phyloP scores from a whole-genome alignment of 352 stramenopile species.

The Pythium guiyangense region DNA sequence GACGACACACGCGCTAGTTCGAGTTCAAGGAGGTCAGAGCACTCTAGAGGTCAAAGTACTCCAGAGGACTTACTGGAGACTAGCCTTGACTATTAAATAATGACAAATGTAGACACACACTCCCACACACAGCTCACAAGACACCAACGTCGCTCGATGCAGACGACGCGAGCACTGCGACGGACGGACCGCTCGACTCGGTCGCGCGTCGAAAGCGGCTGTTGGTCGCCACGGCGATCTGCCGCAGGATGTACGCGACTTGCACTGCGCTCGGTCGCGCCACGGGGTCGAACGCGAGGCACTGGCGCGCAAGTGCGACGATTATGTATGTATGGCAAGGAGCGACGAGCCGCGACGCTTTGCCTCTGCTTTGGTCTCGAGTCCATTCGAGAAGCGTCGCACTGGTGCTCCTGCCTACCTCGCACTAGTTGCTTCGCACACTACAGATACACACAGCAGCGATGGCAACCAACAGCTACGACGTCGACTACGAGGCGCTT shows the following conservation, averaged over 20 bases:
- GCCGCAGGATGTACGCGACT: constrained; percentile 31
- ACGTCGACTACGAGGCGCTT: no score
- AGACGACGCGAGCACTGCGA: background rate
- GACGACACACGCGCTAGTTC: no score
- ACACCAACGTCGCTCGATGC: constrained; percentile 6
- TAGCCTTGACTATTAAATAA: background rate
- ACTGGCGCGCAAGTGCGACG: constrained; percentile 28
- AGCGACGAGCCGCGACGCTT: background rate
- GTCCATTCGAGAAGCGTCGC: no score
- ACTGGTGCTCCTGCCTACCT: no score
- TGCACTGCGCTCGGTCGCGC: constrained; percentile 32
- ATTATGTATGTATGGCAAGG: no score
- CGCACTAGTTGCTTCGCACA: no score
- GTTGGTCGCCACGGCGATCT: constrained; percentile 8
- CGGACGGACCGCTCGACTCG: background rate
- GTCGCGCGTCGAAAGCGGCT: background rate
- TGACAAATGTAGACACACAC: background rate
- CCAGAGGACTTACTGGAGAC: background rate
- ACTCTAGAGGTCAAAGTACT: no score
- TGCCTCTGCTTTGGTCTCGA: background rate
- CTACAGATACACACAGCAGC: background rate
- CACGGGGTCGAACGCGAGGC: constrained; percentile 24
- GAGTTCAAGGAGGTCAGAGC: no score
- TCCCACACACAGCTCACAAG: background rate
- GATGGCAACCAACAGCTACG: constrained; percentile 17